phyloP scores from a whole-genome alignment of 768 basidiomycete species.

The Podaxis pistillaris region DNA sequence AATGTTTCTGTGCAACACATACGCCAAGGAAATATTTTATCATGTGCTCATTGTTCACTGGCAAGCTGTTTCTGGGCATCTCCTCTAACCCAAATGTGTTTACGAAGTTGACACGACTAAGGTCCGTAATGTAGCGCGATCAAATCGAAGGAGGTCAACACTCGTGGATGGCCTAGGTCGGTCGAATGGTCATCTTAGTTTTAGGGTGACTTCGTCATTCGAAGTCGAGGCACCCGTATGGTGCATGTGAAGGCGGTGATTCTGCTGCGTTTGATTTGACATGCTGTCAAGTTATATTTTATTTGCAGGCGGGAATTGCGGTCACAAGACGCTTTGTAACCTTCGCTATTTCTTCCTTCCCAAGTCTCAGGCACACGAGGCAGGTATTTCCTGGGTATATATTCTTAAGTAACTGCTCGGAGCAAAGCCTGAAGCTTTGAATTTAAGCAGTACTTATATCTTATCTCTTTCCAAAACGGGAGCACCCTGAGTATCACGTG shows the following conservation, averaged over 20 bases:
- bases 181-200: not conserved
- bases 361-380: too few species aligned
- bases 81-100: not conserved
- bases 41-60: not conserved
- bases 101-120: not conserved
- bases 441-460: too few species aligned
- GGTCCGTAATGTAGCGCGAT: not conserved
- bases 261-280: not conserved
- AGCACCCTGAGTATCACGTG: not conserved
- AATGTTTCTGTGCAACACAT: not conserved
- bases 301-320: not conserved
- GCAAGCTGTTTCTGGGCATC: not conserved
- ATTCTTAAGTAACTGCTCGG: too few species aligned
- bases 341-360: too few species aligned
- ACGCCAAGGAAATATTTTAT: not conserved
- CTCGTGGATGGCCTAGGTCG: not conserved
- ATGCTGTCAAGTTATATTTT: not conserved
- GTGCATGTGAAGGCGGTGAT: not conserved
- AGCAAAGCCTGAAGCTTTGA: too few species aligned
- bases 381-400: too few species aligned
- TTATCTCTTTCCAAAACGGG: not conserved
- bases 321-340: not conserved
- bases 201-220: not conserved
- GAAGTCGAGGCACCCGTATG: not conserved
- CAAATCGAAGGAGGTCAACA: not conserved